Evolutionary conservation across 768 basidiomycete species (phyloP), one percentile per base, ranked within the genome.

Genomic region (Agaricus blazei): DNA sequence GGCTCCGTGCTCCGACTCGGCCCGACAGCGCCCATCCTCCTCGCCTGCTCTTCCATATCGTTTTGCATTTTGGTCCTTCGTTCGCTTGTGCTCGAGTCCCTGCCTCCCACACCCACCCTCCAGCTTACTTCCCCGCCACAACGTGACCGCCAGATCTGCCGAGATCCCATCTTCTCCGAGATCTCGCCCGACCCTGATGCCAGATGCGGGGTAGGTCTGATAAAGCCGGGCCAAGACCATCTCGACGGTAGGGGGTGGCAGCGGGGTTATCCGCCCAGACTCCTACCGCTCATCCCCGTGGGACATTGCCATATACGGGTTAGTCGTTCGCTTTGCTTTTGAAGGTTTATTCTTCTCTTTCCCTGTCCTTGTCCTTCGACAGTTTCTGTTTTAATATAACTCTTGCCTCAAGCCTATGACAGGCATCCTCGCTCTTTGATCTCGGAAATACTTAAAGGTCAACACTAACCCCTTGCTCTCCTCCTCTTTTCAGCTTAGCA

Each of bases 131-230:
- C 31, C 45, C 38, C 6, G n/a, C 37, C 28, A 15, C 28, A 27
- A 12, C n/a, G 11, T n/a, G 28, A 12, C 9, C 15, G 28, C 26
- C 15, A 9, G 38, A 48, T 48, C 47, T 27, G 34, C 7, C 11
- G 34, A 41, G 54, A 55, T 55, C 40, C 42, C 42, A 52, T 41
- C 38, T 40, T 9, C 28, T 11, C 51, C 43, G 54, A 54, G 53
- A 54, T 54, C 52, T 48, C 8, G 14, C 6, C 36, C 27, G n/a
- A 29, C 45, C 47, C 54, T 48, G 54, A 55, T 48, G 47, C 29
- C 37, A 55, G 54, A 55, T 55, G 54, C 54, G 54, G 54, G 54
- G 54, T 55, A 55, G 42, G 52, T 40, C 24, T 47, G 11, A 28
- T 47, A 54, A 37, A 36, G 45, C 52, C 52, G 40, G 19, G 36